Percentiles rank a stretch among this genome's conserved stretches.
Conservation (phyloP, 176 grass and related monocot species). For the Bromus sterilis region DNA sequence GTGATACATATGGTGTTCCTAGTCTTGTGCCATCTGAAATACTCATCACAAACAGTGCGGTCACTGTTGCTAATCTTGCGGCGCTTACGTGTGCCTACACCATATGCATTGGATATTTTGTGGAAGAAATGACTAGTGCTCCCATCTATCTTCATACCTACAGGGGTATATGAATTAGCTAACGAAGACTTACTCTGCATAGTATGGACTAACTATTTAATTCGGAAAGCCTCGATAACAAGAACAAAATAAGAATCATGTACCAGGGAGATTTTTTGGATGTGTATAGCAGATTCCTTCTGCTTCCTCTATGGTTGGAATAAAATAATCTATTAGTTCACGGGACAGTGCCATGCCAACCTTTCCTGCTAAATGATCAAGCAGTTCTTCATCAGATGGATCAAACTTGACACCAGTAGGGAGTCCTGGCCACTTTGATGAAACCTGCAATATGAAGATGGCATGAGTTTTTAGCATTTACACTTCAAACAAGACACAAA, state of each 20-base stretch:
- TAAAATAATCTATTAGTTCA: constrained; percentile 55
- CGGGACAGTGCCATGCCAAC: constrained; percentile 12
- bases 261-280: constrained; percentile 89
- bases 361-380: constrained; percentile 69
- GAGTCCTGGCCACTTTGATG: constrained; percentile 47
- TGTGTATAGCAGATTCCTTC: constrained; percentile 89
- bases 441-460: constrained; percentile 73
- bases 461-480: no score
- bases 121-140: constrained; percentile 73
- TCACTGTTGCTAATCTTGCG: constrained; percentile 30
- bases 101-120: constrained; percentile 66
- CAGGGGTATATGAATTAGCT: background rate
- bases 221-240: background rate
- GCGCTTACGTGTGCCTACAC: constrained; percentile 50
- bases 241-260: background rate
- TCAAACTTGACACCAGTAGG: constrained; percentile 78
- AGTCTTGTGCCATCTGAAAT: constrained; percentile 71
- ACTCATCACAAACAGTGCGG: background rate
- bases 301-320: constrained; percentile 48
- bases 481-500: no score
- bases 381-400: constrained; percentile 53
- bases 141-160: constrained; percentile 67
- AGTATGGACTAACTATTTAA: background rate
- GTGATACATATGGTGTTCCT: constrained; percentile 39
- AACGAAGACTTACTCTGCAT: background rate